Percentiles rank a stretch among this genome's conserved stretches.
Conservation (phyloP, 2,329 filamentous ascomycete genomes). For the Botryotinia convoluta region DNA sequence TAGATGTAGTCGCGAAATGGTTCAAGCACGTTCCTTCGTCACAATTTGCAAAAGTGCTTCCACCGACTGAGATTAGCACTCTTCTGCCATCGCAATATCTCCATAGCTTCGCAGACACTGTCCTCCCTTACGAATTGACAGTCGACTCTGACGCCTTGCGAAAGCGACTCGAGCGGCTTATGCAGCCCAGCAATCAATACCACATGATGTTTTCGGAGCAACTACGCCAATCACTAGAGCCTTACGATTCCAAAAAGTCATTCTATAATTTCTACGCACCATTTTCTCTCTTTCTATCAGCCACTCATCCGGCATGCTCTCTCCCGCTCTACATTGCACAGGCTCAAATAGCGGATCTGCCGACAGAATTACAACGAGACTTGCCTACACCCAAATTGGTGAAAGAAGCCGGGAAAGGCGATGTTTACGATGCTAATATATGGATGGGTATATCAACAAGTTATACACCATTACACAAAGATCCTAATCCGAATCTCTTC, state of each 20-base stretch:
- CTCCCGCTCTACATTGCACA: conserved; percentile 77
- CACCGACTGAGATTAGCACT: background rate
- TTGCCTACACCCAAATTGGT: conserved; percentile 68
- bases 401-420: conserved; percentile 63
- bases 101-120: conserved; percentile 43
- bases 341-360: conserved; percentile 68
- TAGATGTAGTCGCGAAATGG: conserved; percentile 60
- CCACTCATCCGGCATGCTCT: background rate
- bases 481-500: conserved; percentile 93
- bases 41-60: background rate
- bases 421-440: conserved; percentile 82
- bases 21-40: conserved; percentile 43
- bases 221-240: background rate
- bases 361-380: conserved; percentile 58
- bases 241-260: conserved; percentile 26
- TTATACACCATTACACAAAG: conserved; percentile 84
- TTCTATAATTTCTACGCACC: conserved; percentile 49
- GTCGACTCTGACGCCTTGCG: conserved; percentile 13
- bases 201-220: background rate
- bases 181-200: background rate
- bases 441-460: conserved; percentile 89
- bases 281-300: conserved; percentile 32
- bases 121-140: conserved; percentile 59
- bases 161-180: background rate
- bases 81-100: conserved; percentile 35